Evolutionary conservation across 495 filamentous ascomycete genomes (phyloP).

Genomic region (Penicillium verhagenii): DNA sequence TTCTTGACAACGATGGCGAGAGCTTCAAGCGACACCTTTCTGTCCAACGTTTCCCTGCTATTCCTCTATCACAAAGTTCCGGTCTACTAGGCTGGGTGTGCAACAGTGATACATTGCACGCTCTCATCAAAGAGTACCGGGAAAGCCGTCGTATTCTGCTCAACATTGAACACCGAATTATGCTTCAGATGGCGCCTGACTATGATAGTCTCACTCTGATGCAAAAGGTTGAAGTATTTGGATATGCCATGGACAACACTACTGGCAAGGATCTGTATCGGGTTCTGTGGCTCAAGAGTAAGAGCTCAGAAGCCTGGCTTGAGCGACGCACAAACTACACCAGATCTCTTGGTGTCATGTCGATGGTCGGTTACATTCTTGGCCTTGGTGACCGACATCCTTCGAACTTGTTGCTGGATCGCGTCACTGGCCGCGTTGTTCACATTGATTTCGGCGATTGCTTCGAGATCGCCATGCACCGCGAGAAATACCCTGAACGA

Average conservation of each 20-base stretch:
- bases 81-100: conserved; percentile 96
- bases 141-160: conserved; percentile 95
- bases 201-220: conserved; percentile 98
- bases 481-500: conserved; percentile 96
- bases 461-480: conserved; percentile 99
- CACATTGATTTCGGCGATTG: conserved; percentile 99
- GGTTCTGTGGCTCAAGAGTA: conserved; percentile 97
- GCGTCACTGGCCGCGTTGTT: conserved; percentile 90
- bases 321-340: conserved; percentile 97
- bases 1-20: conserved; percentile 87
- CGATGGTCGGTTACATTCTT: conserved; percentile 99
- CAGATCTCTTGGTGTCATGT: conserved; percentile 95
- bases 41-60: conserved; percentile 91
- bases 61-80: conserved; percentile 92
- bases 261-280: conserved; percentile 98
- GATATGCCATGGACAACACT: conserved; percentile 97
- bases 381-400: conserved; percentile 95
- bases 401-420: conserved; percentile 94
- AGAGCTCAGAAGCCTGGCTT: conserved; percentile 96
- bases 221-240: conserved; percentile 99
- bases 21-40: conserved; percentile 95
- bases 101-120: conserved; percentile 94
- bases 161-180: conserved; percentile 98
- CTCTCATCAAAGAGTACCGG: conserved; percentile 94
- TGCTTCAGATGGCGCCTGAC: conserved; percentile 99